These are phyloP conservation scores for Saccharomycodes ludwigii DNA, from an alignment of 805 yeast genomes.

Conservation along the genomic window DNA sequence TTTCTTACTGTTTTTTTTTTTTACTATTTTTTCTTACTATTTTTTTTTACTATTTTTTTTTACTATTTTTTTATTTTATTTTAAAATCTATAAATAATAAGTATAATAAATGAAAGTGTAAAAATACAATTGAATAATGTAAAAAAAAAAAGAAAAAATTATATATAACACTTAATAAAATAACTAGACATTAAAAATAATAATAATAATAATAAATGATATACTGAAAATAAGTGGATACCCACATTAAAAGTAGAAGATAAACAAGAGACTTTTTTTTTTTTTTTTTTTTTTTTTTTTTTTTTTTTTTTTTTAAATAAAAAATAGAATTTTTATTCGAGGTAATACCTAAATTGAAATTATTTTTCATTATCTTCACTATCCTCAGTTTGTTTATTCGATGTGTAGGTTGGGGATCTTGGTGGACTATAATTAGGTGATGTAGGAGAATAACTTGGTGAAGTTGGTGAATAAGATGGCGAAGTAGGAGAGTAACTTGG, in stretches of 20 bases:
- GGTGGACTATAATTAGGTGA: conserved; percentile 35
- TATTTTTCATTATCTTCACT: conserved; percentile 12
- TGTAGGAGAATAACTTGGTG: conserved; percentile 38
- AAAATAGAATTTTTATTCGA: neutral
- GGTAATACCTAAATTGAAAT: neutral
- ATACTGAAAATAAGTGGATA: too few relatives aligned
- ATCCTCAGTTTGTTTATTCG: conserved; percentile 11
- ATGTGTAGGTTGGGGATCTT: conserved; percentile 42
- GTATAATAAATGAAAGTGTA: too few relatives aligned
- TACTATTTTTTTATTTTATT: neutral
- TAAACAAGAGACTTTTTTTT: too few relatives aligned
- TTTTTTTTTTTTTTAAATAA: neutral
- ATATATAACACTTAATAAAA: too few relatives aligned
- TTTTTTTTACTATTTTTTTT: neutral
- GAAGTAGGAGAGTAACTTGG: conserved; percentile 57
- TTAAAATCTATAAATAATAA: too few relatives aligned
- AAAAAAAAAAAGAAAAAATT: too few relatives aligned
- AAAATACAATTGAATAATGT: too few relatives aligned
- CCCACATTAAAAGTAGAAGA: too few relatives aligned
- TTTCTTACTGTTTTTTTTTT: neutral
- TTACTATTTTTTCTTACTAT: neutral
- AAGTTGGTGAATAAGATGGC: conserved; percentile 50
- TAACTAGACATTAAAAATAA: too few relatives aligned
- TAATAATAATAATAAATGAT: too few relatives aligned
- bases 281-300: neutral